Conservation (phyloP, 306 rosid species). For the Cucurbita argyrosperma region DNA sequence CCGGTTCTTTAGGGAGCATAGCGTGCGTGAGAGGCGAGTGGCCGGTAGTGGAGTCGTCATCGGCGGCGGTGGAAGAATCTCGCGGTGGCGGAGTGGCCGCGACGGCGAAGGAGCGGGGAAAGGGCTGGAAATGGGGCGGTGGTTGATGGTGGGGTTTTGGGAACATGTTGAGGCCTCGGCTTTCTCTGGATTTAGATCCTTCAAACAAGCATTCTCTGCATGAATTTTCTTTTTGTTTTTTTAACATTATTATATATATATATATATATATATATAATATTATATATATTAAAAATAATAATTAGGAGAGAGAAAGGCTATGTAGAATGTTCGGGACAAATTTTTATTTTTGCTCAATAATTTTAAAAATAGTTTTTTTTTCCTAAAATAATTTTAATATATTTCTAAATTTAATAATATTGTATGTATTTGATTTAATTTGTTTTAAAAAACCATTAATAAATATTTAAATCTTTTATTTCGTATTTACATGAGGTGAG, state of each 20-base stretch:
- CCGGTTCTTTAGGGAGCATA: neutral
- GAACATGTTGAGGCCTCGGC: slow-evolving; percentile 31
- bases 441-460: too few species aligned
- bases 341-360: too few species aligned
- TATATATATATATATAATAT: neutral
- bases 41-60: slow-evolving; percentile 23
- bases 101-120: slow-evolving; percentile 35
- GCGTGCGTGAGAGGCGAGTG: neutral
- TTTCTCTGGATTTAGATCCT: slow-evolving; percentile 11
- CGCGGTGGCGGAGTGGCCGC: slow-evolving; percentile 8
- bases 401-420: too few species aligned
- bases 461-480: too few species aligned
- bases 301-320: neutral
- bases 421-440: too few species aligned
- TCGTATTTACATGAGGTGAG: too few species aligned
- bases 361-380: too few species aligned
- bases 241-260: neutral
- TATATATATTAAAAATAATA: too few species aligned
- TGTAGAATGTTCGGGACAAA: neutral
- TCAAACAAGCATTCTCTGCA: neutral
- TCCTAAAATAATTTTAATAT: too few species aligned
- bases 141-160: slow-evolving; percentile 61
- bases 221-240: slow-evolving; percentile 1
- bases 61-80: slow-evolving; percentile 38
- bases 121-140: slow-evolving; percentile 21